A percentile compares a stretch with the other conserved stretches of the same genome.
Conservation (phyloP, 2,329 filamentous ascomycete species). For the Colletotrichum spaethianum region DNA sequence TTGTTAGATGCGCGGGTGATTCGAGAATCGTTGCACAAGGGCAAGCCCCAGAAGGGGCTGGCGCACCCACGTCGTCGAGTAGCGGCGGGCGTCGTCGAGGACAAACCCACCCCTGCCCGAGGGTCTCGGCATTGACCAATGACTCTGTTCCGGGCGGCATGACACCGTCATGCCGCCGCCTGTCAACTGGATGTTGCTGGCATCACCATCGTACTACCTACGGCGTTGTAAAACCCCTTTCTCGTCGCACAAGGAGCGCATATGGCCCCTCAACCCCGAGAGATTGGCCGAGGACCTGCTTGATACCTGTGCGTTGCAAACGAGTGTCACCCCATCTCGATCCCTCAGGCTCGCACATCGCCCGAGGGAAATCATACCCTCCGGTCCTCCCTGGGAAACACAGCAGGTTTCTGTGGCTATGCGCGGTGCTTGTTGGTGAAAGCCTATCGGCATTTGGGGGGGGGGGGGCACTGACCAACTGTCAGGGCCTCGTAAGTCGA, state of each 20-base stretch:
- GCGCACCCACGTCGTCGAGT: neutral
- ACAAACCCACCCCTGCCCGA: slow-evolving; percentile 6
- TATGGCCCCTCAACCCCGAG: slow-evolving; percentile 6
- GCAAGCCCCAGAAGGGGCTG: slow-evolving; percentile 8
- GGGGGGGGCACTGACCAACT: slow-evolving; percentile 26
- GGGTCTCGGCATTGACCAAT: slow-evolving; percentile 32
- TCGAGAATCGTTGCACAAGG: neutral
- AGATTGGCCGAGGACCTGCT: slow-evolving; percentile 16
- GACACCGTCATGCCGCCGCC: slow-evolving; percentile 24
- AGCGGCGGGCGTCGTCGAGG: neutral
- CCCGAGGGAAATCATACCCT: slow-evolving; percentile 4
- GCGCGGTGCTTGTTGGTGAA: neutral
- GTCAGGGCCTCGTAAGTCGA: slow-evolving; percentile 1
- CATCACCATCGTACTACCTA: slow-evolving; percentile 29
- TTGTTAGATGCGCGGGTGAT: neutral
- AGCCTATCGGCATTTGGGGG: neutral
- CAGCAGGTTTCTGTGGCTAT: neutral
- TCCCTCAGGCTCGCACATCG: slow-evolving; percentile 6
- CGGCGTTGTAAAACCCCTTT: slow-evolving; percentile 1
- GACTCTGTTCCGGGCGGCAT: slow-evolving; percentile 11
- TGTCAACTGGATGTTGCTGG: slow-evolving; percentile 1
- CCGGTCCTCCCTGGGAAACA: neutral
- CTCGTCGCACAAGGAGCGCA: slow-evolving; percentile 16
- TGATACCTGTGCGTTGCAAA: slow-evolving; percentile 19
- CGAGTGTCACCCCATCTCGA: slow-evolving; percentile 26